Evolutionary conservation across 1,284 basidiomycete genomes (phyloP), one percentile per base, ranked within the genome.

Genomic region (Pyrrhoderma noxium): DNA sequence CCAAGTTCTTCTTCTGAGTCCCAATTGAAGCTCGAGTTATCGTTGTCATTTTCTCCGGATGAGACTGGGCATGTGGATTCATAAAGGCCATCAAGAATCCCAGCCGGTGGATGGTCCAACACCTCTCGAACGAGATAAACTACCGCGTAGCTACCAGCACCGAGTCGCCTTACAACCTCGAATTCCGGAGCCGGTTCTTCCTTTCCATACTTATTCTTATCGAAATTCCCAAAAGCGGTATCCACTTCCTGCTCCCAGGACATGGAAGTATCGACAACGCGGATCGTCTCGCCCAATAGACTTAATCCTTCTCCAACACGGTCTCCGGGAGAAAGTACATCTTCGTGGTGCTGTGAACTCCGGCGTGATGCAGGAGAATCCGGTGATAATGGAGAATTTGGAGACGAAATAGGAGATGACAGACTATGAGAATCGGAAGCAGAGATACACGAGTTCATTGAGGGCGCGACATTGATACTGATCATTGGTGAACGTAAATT

Each of bases 121-220:
- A 93, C 79, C 68, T 96, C 92, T 49, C 85, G 81, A 21, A 95
- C 92, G 57, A 93, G 83, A 66, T 96, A 97, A 47, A 97, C 93
- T 59, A 93, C 86, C 16, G 93, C 92, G 65, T 95, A 95, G 55
- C 85, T 89, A 57, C 93, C 93, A 0, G 89, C 83, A 40, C 93
- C 93, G 45, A 95, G 77, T 58, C 80, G 79, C 51, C 88, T 74
- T 57, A 93, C 79, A 60, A 96, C 89, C 71, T 93, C 80, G 59
- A 93, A 89, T 60, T 85, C 80, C 19, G 66, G 70, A 13, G 80
- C 79, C 18, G 79, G 78, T 58, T 75, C 71, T 62, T 70, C 67
- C 56, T 69, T 60, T 58, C 70, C 67, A 43, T 38, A 47, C 27
- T 35, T 47, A 35, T 47, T 22, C 5, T 35, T 16, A 31, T 42